These are phyloP conservation scores for Sclerotinia trifoliorum DNA, from an alignment of 2,329 filamentous ascomycete species.

Conservation along the genomic window DNA sequence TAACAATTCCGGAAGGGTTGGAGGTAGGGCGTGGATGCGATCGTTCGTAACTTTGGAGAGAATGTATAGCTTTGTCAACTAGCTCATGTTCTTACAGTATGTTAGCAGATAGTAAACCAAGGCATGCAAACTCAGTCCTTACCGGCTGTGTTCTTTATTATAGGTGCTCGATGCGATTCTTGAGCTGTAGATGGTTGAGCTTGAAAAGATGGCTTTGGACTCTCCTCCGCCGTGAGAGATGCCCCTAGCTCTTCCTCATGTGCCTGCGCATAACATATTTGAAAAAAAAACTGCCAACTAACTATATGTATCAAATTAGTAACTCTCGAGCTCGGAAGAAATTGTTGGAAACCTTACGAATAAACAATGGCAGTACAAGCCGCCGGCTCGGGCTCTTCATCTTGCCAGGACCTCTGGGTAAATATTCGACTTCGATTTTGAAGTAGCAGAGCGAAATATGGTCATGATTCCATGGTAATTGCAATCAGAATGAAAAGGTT, in stretches of 20 bases:
- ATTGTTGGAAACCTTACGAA: constrained; percentile 34
- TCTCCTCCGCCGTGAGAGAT: constrained; percentile 31
- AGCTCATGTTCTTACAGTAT: constrained; percentile 36
- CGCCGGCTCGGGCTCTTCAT: constrained; percentile 38
- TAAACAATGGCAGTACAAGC: constrained; percentile 37
- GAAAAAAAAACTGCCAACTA: constrained; percentile 33
- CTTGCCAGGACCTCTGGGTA: constrained; percentile 29
- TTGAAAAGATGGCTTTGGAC: constrained; percentile 34
- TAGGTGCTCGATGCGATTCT: constrained; percentile 31
- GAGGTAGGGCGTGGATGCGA: constrained; percentile 35
- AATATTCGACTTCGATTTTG: constrained; percentile 33
- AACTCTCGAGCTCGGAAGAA: constrained; percentile 11
- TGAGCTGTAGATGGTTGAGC: constrained; percentile 34
- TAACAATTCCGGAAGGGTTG: constrained; percentile 58
- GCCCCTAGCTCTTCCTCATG: constrained; percentile 30
- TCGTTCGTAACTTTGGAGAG: constrained; percentile 39
- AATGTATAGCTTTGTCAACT: constrained; percentile 41
- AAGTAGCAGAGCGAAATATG: constrained; percentile 27
- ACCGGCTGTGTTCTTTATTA: constrained; percentile 35
- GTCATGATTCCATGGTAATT: constrained; percentile 34
- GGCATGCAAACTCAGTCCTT: constrained; percentile 14
- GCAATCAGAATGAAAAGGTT: constrained; percentile 23
- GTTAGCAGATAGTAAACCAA: constrained; percentile 28
- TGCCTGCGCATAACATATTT: constrained; percentile 29
- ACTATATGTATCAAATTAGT: constrained; percentile 29